Evolutionary conservation across 2,329 filamentous ascomycete genomes (phyloP).

Genomic region (Verticillium tricorpus): DNA sequence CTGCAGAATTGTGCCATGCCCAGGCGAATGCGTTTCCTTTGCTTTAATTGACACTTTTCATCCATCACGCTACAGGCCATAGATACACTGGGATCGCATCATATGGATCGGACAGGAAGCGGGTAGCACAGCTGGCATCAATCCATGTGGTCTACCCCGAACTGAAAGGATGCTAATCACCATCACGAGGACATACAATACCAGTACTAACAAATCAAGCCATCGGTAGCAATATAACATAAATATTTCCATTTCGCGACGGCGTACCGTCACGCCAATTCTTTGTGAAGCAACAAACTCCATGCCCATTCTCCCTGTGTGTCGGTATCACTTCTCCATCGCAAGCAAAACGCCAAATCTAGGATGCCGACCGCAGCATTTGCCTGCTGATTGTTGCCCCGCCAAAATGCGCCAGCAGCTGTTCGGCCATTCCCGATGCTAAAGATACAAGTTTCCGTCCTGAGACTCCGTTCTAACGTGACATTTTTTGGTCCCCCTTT

Average conservation of each 20-base stretch:
- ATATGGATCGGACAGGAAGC: no score
- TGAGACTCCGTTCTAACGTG: neutral
- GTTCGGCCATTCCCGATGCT: neutral
- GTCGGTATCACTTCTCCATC: neutral
- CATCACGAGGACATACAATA: no score
- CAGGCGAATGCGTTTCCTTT: no score
- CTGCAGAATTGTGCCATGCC: no score
- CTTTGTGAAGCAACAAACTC: neutral
- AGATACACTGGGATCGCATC: no score
- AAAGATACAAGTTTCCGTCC: neutral
- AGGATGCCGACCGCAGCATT: neutral
- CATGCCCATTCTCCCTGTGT: neutral
- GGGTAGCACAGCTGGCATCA: no score
- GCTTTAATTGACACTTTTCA: no score
- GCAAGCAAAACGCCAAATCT: neutral
- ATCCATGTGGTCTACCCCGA: no score
- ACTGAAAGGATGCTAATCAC: no score
- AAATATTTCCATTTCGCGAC: neutral
- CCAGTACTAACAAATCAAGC: no score
- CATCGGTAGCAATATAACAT: neutral
- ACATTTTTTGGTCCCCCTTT: neutral
- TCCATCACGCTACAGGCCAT: no score
- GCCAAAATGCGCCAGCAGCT: neutral
- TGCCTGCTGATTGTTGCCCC: neutral
- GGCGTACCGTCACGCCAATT: neutral